A percentile compares a stretch with the other conserved stretches of the same genome.
Conservation (phyloP, 495 filamentous ascomycete genomes). For the Rhypophila decipiens region DNA sequence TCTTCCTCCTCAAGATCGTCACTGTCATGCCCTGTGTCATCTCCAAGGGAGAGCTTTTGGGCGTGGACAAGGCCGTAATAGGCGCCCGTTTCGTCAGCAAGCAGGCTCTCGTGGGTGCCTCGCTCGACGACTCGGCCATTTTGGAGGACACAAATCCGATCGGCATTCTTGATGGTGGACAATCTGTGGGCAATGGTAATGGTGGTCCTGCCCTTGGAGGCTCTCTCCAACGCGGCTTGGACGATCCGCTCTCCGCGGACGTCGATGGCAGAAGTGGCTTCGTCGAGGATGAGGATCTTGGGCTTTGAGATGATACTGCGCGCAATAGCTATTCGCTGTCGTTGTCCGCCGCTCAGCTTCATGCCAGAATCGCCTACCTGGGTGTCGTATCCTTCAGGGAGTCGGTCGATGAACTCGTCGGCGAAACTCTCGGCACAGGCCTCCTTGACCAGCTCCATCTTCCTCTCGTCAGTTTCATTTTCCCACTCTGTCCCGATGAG, state of each 20-base stretch:
- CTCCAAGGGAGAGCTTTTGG: conserved; percentile 40
- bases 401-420: conserved; percentile 51
- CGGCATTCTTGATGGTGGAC: conserved; percentile 62
- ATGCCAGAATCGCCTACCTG: conserved; percentile 44
- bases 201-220: conserved; percentile 63
- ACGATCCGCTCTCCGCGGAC: conserved; percentile 61
- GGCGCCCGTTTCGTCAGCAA: conserved; percentile 46
- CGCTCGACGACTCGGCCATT: conserved; percentile 52
- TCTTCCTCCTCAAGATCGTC: conserved; percentile 32
- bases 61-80: conserved; percentile 49
- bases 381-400: conserved; percentile 58
- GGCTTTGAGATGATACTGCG: conserved; percentile 66
- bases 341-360: conserved; percentile 48
- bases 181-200: conserved; percentile 74
- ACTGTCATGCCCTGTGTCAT: conserved; percentile 17
- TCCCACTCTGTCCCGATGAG: conserved; percentile 54
- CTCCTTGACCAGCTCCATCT: conserved; percentile 47
- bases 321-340: conserved; percentile 68
- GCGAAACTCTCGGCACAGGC: conserved; percentile 55
- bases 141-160: conserved; percentile 65
- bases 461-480: conserved; percentile 43
- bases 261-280: conserved; percentile 76
- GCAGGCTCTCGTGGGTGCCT: conserved; percentile 62
- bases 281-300: conserved; percentile 73
- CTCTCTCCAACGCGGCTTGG: conserved; percentile 61